Evolutionary conservation across 768 basidiomycete species (phyloP), one percentile per base, ranked within the genome.

Genomic region (Sarcodon aspratus): DNA sequence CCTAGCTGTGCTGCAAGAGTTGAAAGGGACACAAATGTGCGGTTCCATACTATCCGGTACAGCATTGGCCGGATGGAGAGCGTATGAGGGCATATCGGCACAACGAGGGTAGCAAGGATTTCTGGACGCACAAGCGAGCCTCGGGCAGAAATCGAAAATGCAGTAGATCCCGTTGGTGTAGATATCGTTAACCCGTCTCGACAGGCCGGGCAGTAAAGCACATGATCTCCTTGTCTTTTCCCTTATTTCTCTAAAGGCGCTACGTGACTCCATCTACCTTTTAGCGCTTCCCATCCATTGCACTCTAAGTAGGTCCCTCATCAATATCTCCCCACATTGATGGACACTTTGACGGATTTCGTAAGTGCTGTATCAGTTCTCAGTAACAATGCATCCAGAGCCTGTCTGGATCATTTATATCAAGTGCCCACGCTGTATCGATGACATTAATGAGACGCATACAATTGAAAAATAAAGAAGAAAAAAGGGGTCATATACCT

Each of bases 21-120:
- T 97, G 70, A 91, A 98, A 8, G 96, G 96, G 13, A 99, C 96
- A 57, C 95, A 97, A 33, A 99, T 90, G 4, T 95, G 82, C 36
- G 98, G 74, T 27, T 98, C 95, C 92, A 98, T 97, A 59, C 86
- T 94, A 61, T 99, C 96, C 7, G 96, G 96, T 18, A 72, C 6
- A 99, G 79, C 94, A 99, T 98, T 3, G 96, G 96, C 40, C 96
- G 79, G 76, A 99, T 98, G 27, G 94, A 97, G 11, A 99, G 76
- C 0, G 96, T 99, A 62, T 99, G 96, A 0, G 96, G 96, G 62
- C 95, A 98, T 53, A 99, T 94, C 6, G 96, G 96, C 1, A 94
- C 93, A 57, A 99, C 95, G 51, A 98, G 72, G 49, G 98, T 74
- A 1, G 96, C 90, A 0, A 96, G 96, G 37, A 98, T 97, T 63